Base-by-base conservation (phyloP, 2,329 filamentous ascomycete genomes). In the Cadophora malorum region DNA sequence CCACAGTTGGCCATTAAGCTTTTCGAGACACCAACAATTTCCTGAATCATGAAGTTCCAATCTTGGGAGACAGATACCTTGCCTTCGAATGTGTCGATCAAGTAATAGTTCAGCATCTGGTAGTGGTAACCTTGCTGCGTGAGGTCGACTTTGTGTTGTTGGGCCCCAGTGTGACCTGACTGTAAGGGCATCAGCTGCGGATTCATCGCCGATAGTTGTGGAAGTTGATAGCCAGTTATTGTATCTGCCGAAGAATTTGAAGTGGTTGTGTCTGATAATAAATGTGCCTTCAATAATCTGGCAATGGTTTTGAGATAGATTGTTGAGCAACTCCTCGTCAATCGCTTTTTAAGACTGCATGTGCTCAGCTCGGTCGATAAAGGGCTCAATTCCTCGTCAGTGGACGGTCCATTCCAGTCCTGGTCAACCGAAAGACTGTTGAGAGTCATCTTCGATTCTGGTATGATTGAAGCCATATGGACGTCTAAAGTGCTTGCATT, bases 41-140 rank as follows among this genome's bases (percentile, higher is more conserved):
- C 56, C 63, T 9, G 56, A 21, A 59, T 68, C 67, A 49, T 68
- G 67, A 33, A 19, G 38, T 41, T 65, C 65, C 23, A 68, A 31
- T 10, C 67, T 63, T 38, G 63, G 63, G 28, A 65, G 41, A 52
- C 67, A 68, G 16, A 68, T n/a, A 10, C 67, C 63, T 53, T 68
- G 63, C 4, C 52, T 31, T 23, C 63, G 49, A 35, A 65, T 52
- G 21, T 63, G 59, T 8, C 38, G 58, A 21, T 68, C 67, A 28
- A 68, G 53, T 7, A 35, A 28, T 3, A 68, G 53, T 14, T 66
- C 63, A 14, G 58, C 33, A 58, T 59, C 56, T 6, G 67, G 52
- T 10, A 68, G 33, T 33, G 59, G 23, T 21, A 58, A 16, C n/a
- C 47, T 56, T 6, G 50, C 49, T 3, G 3, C 16, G 16, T 6